phyloP scores from a whole-genome alignment of 2,329 filamentous ascomycete species.

The Fusarium mangiferae region DNA sequence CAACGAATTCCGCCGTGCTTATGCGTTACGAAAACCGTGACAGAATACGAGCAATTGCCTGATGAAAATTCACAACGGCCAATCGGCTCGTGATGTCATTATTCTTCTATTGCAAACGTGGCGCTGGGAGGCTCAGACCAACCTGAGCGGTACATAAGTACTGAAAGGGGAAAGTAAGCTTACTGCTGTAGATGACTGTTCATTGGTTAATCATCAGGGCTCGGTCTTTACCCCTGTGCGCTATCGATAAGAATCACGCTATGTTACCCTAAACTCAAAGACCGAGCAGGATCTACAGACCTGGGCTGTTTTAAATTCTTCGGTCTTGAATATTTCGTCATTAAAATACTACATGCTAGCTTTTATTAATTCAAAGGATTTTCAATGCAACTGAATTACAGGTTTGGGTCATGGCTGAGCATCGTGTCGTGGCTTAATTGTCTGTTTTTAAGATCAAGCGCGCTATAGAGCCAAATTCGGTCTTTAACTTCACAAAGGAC shows the following conservation, averaged over 20 bases:
- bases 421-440: no score
- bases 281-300: neutral
- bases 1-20: neutral
- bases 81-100: neutral
- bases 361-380: accelerated
- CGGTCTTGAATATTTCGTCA: neutral
- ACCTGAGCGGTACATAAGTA: neutral
- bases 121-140: neutral
- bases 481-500: no score
- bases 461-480: accelerated
- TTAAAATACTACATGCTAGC: accelerated
- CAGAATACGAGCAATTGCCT: neutral
- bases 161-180: neutral
- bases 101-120: accelerated
- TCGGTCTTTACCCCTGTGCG: neutral
- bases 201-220: accelerated
- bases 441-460: no score
- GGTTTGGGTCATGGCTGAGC: neutral
- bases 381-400: accelerated
- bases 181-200: accelerated
- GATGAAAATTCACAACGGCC: accelerated
- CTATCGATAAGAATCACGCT: neutral
- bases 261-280: neutral
- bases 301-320: accelerated
- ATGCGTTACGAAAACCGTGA: neutral